Evolutionary conservation across 2,329 filamentous ascomycete genomes (phyloP), one percentile per base, ranked within the genome.

Genomic region (Sclerotinia subarctica): DNA sequence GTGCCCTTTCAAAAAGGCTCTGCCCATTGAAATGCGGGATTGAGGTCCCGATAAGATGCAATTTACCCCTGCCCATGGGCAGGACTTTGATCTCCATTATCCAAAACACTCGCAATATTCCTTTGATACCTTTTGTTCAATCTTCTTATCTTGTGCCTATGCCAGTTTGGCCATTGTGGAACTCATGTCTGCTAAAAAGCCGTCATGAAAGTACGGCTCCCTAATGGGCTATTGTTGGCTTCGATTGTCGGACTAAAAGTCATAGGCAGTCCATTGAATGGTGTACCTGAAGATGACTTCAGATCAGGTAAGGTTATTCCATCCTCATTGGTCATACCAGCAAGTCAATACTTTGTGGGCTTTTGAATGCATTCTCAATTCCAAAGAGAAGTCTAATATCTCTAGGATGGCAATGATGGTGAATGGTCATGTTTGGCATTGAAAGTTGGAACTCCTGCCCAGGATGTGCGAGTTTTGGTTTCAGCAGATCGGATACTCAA

Each of bases 391-490:
- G 24, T 5, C 24, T 29, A 49, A 86, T 24, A 17, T 47, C n/a
- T 60, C 1, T 29, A 85, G 86, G 82, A 85, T 69, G 87, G 87
- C 54, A 82, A 85, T 72, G 88, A 91, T 76, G 89, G 89, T 10
- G 83, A 83, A 70, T 94, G 91, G 91, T 92, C 89, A 11, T 85
- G 88, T 11, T 86, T 91, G 71, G 81, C 80, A n/a, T 80, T 93
- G 67, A 84, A 79, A 74, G 82, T 84, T 32, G 87, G 87, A 46
- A 80, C 78, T 10, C 84, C 85, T 8, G 76, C 78, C n/a, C 83
- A 86, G 73, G 76, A 76, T 67, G 70, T 80, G 19, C 73, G 78
- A 66, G 79, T 79, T 5, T 72, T 79, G 8, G 74, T 80, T 10
- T 80, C 79, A 15, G 81, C 79, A 13, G 77, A 78, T 8, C 19